Base-by-base conservation (phyloP, 2,329 filamentous ascomycete species). In the Xylariaceae sp. region DNA sequence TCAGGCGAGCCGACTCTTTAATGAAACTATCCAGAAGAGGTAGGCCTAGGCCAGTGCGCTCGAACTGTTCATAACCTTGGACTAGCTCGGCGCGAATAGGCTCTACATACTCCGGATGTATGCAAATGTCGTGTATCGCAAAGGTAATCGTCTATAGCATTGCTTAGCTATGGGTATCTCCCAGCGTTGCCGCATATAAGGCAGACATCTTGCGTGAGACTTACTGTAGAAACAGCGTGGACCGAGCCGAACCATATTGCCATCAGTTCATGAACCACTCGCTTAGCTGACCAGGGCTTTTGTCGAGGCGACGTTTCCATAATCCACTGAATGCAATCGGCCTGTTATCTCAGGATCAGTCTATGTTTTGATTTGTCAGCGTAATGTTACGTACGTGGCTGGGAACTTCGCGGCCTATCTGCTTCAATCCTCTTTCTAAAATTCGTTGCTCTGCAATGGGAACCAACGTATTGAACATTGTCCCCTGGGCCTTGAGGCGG, bases 161-260 rank as follows among this genome's bases (percentile, higher is more conserved):
- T n/a, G n/a, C n/a, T n/a, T n/a, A n/a, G n/a, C n/a, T n/a, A 1
- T 24, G 21, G 21, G 11, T 7, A 24, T 7, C 21, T 24, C 21
- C 7, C 21, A 11, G 11, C 17, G 7, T 7, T 26, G 29, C 8
- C 14, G 24, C 8, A 27, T 31, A 19, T n/a, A 27, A 19, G 23
- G 3, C 15, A 16, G 5, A 9, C 14, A 18, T 8, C 13, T 29
- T 14, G 21, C 28, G 14, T 30, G 9, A 3, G 11, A 39, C 50
- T 43, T 41, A 55, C 55, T 1, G 51, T 55, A 0, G 57, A 46
- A 1, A 56, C 14, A 2, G 38, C 42, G 19, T 62, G 59, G 1
- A 61, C 53, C 0, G 59, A 58, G 1, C 59, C 58, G 30, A 60
- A 62, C 59, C 59, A 62, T 2, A 61, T 53, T 2, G 56, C 59